Conservation (phyloP, 495 filamentous ascomycete genomes). For the Aspergillus baeticus region DNA sequence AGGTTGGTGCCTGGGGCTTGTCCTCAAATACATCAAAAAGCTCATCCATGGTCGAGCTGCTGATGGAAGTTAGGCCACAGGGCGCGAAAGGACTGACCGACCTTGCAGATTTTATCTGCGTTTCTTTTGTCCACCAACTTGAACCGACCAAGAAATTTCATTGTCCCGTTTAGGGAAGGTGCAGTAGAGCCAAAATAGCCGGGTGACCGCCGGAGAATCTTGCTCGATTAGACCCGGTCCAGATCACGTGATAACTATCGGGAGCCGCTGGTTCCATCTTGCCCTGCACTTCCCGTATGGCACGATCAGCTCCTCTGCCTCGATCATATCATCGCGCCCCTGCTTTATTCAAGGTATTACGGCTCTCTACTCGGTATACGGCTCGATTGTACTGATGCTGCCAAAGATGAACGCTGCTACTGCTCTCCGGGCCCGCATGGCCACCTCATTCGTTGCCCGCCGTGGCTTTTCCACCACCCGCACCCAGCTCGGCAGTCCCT, state of each 20-base stretch:
- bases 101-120: conserved; percentile 20
- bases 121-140: conserved; percentile 15
- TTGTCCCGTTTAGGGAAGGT: conserved; percentile 27
- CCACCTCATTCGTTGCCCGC: conserved; percentile 69
- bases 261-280: conserved; percentile 21
- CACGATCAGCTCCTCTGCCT: conserved; percentile 14
- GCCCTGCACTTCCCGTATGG: conserved; percentile 21
- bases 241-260: conserved; percentile 29
- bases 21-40: conserved; percentile 85
- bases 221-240: conserved; percentile 8
- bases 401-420: conserved; percentile 82
- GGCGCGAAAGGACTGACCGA: conserved; percentile 7
- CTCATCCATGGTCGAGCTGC: conserved; percentile 62
- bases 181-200: conserved; percentile 12
- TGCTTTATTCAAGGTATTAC: conserved; percentile 32
- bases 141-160: conserved; percentile 33
- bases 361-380: neutral
- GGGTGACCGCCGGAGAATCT: conserved; percentile 22
- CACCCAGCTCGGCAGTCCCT: conserved; percentile 79
- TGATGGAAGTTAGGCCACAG: conserved; percentile 14
- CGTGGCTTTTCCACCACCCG: conserved; percentile 93
- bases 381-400: conserved; percentile 16
- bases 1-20: conserved; percentile 45
- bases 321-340: conserved; percentile 31
- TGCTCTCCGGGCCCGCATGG: conserved; percentile 66